Base-by-base conservation (phyloP, 805 yeast species). In the Starmera pachycereana region DNA sequence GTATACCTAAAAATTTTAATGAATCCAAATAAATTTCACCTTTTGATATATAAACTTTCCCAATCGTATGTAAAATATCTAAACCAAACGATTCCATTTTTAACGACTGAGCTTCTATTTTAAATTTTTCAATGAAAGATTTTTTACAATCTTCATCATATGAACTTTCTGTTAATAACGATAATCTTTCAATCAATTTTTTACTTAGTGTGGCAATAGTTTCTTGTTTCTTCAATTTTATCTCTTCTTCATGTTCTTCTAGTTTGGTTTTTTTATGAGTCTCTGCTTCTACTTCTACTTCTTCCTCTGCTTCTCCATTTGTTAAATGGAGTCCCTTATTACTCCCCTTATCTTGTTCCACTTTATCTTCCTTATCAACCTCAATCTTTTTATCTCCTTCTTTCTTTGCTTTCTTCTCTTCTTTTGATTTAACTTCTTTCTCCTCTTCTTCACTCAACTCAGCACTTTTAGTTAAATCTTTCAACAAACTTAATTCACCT, bases 81-180 rank as follows among this genome's bases (percentile, higher is more conserved):
- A 82, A 60, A n/a, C 94, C 94, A 60, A 84, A 84, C 18, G 90
- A 81, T 58, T 84, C 92, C 76, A 81, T 74, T 50, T 82, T 83
- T 47, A 84, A 66, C 27, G 78, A 66, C 54, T 89, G 92, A 12
- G 95, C 95, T 59, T 92, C 97, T 52, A 80, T 77, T 45, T 69
- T 70, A 49, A 84, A 71, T 56, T 83, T 81, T 41, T 68, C 69
- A 44, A 70, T 63, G 58, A 87, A 90, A 0, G 81, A 70, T 7
- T 60, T 57, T 39, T 81, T 68, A 32, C 88, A 78, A 29, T 77
- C 85, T 0, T 63, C 66, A 39, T 76, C 78, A 50, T 73, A 72
- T 28, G 69, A 71, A n/a, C 88, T 76, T 51, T 80, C 84, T 2
- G 79, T 72, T 51, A 74, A 55, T 10, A 73, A 66, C 8, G 74